These are phyloP conservation scores for Paramecium sexaurelia DNA, from an alignment of 73 alveolate species.

Conservation along the genomic window DNA sequence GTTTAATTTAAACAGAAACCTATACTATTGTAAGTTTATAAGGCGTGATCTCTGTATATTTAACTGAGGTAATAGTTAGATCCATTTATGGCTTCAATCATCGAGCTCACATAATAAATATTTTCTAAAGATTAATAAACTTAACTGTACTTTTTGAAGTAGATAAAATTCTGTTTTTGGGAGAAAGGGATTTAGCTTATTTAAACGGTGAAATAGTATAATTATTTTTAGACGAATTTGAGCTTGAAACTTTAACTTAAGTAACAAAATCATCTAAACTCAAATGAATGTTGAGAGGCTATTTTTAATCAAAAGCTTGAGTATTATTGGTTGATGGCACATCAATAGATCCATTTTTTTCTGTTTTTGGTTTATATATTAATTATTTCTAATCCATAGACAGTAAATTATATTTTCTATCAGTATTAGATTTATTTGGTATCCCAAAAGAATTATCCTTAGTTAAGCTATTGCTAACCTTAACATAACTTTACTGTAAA, in stretches of 20 bases:
- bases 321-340: not conserved
- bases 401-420: conserved; percentile 27
- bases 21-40: not conserved
- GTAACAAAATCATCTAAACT: conserved; percentile 33
- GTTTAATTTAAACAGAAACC: conserved; percentile 21
- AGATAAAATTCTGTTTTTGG: not conserved
- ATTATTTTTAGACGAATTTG: not conserved
- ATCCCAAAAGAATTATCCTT: not conserved
- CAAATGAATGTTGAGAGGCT: not conserved
- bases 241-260: not conserved
- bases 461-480: not conserved
- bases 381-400: not conserved
- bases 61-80: not conserved
- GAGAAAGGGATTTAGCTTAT: conserved; percentile 23
- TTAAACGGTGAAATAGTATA: not conserved
- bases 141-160: not conserved
- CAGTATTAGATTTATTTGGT: not conserved
- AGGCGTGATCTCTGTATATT: conserved; percentile 35
- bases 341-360: not conserved
- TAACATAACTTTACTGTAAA: not conserved
- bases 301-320: not conserved
- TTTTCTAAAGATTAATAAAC: not conserved
- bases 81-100: not conserved
- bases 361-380: not conserved
- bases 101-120: not conserved